Evolutionary conservation across 2,329 filamentous ascomycete species (phyloP).

Genomic region (Helminthosporium solani): DNA sequence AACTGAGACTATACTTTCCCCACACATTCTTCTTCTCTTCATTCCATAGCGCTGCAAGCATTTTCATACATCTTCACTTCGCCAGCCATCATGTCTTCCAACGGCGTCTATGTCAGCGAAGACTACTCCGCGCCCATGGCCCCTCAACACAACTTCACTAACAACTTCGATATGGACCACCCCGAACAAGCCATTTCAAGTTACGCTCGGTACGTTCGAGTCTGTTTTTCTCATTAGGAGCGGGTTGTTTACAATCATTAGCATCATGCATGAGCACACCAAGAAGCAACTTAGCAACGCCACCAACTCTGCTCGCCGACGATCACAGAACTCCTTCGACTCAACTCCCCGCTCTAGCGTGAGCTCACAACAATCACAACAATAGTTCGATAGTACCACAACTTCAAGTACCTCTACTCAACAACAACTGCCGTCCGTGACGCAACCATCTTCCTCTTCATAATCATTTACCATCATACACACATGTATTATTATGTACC

Average conservation of each 20-base stretch:
- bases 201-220: conserved; percentile 45
- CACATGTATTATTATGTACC: too few relatives aligned
- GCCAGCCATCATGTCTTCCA: conserved; percentile 18
- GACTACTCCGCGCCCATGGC: conserved; percentile 45
- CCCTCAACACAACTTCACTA: conserved; percentile 47
- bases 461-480: too few relatives aligned
- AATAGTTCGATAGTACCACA: conserved; percentile 25
- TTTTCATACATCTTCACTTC: conserved; percentile 3
- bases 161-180: conserved; percentile 47
- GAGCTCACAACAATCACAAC: too few relatives aligned
- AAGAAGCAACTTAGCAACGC: conserved; percentile 51
- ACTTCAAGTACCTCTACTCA: neutral
- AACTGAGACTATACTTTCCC: neutral
- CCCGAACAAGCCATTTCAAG: conserved; percentile 41
- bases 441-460: too few relatives aligned
- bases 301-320: conserved; percentile 47
- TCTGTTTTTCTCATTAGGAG: neutral
- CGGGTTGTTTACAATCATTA: conserved; percentile 22
- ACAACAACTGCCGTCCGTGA: conserved; percentile 2
- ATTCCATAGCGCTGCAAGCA: conserved; percentile 1
- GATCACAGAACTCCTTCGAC: conserved; percentile 26
- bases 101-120: conserved; percentile 40
- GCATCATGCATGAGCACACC: conserved; percentile 54
- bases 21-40: neutral
- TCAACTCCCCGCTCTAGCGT: conserved; percentile 17